These are phyloP conservation scores for Apiosordaria backusii DNA, from an alignment of 495 filamentous ascomycete species.

Conservation along the genomic window DNA sequence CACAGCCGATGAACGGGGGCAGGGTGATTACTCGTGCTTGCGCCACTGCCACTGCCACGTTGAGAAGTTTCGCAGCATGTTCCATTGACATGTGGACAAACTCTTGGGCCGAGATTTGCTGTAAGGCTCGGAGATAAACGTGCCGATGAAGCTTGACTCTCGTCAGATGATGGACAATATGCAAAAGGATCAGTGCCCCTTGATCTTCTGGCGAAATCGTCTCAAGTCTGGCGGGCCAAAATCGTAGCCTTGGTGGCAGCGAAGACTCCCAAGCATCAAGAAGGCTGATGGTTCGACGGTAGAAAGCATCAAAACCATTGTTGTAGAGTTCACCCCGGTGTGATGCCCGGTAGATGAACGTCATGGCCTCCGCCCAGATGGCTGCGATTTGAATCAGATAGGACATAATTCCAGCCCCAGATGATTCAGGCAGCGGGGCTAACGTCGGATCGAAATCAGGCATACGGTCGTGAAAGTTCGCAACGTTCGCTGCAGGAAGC, in stretches of 20 bases:
- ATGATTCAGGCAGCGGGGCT: constrained; percentile 56
- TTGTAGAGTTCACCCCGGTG: background rate
- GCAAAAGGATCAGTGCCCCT: background rate
- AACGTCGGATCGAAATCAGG: constrained; percentile 32
- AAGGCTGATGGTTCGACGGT: constrained; percentile 44
- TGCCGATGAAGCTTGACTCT: background rate
- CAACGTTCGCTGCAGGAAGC: constrained; percentile 53
- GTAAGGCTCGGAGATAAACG: background rate
- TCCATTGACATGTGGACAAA: constrained; percentile 11
- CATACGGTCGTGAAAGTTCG: constrained; percentile 17
- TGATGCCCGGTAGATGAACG: constrained; percentile 45
- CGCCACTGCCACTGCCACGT: constrained; percentile 23
- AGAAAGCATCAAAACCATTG: constrained; percentile 48
- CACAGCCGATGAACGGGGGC: constrained; percentile 24
- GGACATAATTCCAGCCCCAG: constrained; percentile 53
- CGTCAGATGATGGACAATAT: background rate
- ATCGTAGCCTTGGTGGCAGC: constrained; percentile 39
- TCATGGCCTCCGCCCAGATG: constrained; percentile 62
- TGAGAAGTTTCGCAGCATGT: constrained; percentile 24
- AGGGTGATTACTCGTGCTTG: constrained; percentile 17
- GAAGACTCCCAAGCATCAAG: constrained; percentile 51
- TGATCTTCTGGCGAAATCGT: background rate
- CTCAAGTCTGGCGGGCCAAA: background rate
- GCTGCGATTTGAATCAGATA: constrained; percentile 57
- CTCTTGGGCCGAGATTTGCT: background rate